phyloP scores from a whole-genome alignment of 352 stramenopile species.

The Pythium aphanidermatum region DNA sequence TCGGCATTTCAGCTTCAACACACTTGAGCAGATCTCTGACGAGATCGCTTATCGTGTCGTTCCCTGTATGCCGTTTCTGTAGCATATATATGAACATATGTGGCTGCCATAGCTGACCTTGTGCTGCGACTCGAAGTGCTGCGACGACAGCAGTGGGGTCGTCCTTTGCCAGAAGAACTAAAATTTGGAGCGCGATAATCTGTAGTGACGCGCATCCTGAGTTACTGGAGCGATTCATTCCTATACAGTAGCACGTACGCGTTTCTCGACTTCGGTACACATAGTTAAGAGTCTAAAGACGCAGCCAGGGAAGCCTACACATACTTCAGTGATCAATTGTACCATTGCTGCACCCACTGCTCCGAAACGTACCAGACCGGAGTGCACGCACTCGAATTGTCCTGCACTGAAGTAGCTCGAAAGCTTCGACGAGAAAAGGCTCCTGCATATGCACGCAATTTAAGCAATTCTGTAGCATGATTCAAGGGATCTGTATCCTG shows the following conservation, averaged over 20 bases:
- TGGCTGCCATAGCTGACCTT: slow-evolving; percentile 66
- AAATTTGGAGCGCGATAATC: slow-evolving; percentile 46
- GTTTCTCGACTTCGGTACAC: slow-evolving; percentile 47
- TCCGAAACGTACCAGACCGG: slow-evolving; percentile 43
- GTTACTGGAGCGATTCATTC: too few relatives aligned
- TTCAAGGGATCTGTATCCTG: too few relatives aligned
- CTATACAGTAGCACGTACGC: too few relatives aligned
- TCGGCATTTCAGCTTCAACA: slow-evolving; percentile 50
- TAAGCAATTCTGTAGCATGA: too few relatives aligned
- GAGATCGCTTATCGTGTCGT: slow-evolving; percentile 34
- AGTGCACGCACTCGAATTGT: slow-evolving; percentile 38
- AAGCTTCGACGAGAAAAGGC: slow-evolving; percentile 44
- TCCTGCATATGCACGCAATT: too few relatives aligned
- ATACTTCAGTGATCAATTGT: too few relatives aligned
- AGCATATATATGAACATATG: slow-evolving; percentile 79
- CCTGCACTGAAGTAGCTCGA: slow-evolving; percentile 41
- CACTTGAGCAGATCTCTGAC: slow-evolving; percentile 31
- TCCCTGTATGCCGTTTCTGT: slow-evolving; percentile 60
- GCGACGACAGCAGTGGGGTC: slow-evolving; percentile 41
- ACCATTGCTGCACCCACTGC: too few relatives aligned
- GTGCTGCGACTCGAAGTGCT: slow-evolving; percentile 51
- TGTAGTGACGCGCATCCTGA: too few relatives aligned
- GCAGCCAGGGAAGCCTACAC: slow-evolving; percentile 50
- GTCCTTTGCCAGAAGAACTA: slow-evolving; percentile 50
- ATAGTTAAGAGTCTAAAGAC: slow-evolving; percentile 49